Conservation (phyloP, 1,284 basidiomycete species). For the Phaffia rhodozyma region DNA sequence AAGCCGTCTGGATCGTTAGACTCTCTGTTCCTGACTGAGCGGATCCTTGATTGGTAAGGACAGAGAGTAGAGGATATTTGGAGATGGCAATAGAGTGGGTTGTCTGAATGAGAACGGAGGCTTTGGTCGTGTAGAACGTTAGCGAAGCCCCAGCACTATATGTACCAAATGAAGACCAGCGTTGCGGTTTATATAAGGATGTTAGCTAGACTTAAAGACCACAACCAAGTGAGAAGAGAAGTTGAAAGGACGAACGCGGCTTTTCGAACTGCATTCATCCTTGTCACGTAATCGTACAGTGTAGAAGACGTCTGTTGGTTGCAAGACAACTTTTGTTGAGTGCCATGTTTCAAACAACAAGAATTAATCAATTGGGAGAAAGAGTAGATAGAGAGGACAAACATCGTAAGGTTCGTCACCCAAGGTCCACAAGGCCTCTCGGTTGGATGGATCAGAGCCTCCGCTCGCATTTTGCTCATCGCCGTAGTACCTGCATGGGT, state of each 20-base stretch:
- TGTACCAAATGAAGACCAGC: background rate
- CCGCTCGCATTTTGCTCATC: conserved; percentile 34
- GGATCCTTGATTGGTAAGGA: conserved; percentile 20
- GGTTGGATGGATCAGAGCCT: conserved; percentile 6
- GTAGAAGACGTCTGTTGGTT: conserved; percentile 26
- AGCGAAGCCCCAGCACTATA: background rate
- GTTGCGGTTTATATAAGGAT: background rate
- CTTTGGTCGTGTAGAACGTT: background rate
- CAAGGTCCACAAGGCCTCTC: conserved; percentile 13
- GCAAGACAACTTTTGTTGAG: too few relatives aligned
- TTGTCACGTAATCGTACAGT: conserved; percentile 43
- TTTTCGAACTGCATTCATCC: conserved; percentile 52
- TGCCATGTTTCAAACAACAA: background rate
- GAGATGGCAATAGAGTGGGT: conserved; percentile 13
- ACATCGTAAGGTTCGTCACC: conserved; percentile 2
- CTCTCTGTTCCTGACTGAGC: background rate
- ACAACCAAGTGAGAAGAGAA: background rate
- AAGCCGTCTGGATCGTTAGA: conserved; percentile 15
- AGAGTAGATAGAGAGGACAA: background rate
- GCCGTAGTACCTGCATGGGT: conserved; percentile 46
- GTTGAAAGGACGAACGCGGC: conserved; percentile 31
- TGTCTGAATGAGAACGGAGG: background rate
- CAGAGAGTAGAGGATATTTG: conserved; percentile 19
- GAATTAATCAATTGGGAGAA: background rate
- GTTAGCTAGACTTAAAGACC: background rate